phyloP scores from a whole-genome alignment of 73 alveolate genomes.

The Paramecium tetraurelia region DNA sequence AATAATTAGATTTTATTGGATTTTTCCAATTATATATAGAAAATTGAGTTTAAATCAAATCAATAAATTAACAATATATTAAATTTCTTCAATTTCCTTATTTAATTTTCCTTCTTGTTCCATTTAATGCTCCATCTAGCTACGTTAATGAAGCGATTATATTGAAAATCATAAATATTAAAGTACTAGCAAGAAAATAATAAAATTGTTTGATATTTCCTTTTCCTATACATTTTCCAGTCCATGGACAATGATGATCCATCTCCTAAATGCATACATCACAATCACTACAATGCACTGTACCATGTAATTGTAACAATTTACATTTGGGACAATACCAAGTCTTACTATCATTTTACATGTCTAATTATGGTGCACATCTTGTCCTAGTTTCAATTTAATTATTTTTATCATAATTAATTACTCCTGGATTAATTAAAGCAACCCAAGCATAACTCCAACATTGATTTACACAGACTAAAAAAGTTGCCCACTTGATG shows the following conservation, averaged over 20 bases:
- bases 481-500: background rate
- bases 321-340: slow-evolving; percentile 64
- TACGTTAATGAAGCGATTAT: background rate
- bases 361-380: background rate
- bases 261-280: slow-evolving; percentile 69
- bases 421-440: slow-evolving; percentile 56
- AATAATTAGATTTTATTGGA: background rate
- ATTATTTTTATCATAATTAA: background rate
- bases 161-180: slow-evolving; percentile 57
- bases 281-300: slow-evolving; percentile 73
- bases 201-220: slow-evolving; percentile 63
- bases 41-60: background rate
- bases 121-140: background rate
- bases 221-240: slow-evolving; percentile 76
- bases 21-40: background rate
- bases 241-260: slow-evolving; percentile 87
- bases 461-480: background rate
- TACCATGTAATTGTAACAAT: slow-evolving; percentile 14
- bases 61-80: background rate
- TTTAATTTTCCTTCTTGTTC: background rate
- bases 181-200: slow-evolving; percentile 42
- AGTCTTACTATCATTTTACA: background rate
- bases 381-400: background rate
- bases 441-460: slow-evolving; percentile 47
- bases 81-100: background rate